These are phyloP conservation scores for Diaporthe sp. DNA, from an alignment of 2,329 filamentous ascomycete species.

Conservation along the genomic window DNA sequence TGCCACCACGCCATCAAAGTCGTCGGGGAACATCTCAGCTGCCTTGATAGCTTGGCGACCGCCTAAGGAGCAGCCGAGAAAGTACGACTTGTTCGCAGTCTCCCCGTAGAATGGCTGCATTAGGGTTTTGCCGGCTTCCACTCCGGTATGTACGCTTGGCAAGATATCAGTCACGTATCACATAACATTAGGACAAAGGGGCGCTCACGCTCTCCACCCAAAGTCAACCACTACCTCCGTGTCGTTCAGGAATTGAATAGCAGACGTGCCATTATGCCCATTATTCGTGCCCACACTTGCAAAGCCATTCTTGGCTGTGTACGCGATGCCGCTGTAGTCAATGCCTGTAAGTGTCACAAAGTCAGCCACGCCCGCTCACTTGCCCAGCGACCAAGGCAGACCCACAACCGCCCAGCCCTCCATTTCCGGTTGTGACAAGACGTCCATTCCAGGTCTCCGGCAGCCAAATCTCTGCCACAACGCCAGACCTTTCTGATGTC, in stretches of 20 bases:
- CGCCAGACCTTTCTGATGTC: conserved; percentile 55
- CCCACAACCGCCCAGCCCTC: conserved; percentile 61
- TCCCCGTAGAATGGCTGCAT: conserved; percentile 61
- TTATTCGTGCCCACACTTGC: conserved; percentile 65
- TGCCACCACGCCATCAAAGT: conserved; percentile 71
- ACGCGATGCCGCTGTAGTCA: conserved; percentile 62
- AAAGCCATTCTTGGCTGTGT: conserved; percentile 59
- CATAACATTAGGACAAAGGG: too few relatives aligned
- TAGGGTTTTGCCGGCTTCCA: conserved; percentile 61
- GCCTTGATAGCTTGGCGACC: conserved; percentile 70
- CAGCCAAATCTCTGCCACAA: conserved; percentile 64
- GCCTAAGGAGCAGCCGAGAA: conserved; percentile 71
- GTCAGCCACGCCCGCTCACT: background rate
- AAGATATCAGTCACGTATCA: background rate
- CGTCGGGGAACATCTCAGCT: conserved; percentile 65
- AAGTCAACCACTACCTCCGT: conserved; percentile 55
- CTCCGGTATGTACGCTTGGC: conserved; percentile 60
- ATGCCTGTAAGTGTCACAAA: conserved; percentile 48
- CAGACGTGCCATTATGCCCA: conserved; percentile 62
- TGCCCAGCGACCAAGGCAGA: background rate
- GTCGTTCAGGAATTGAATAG: conserved; percentile 51
- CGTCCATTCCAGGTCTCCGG: conserved; percentile 61
- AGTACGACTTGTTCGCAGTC: conserved; percentile 62
- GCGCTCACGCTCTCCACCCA: conserved; percentile 49
- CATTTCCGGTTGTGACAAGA: conserved; percentile 63